Base-by-base conservation (phyloP, 257 asterid species). In the Euphrasia confusa region DNA sequence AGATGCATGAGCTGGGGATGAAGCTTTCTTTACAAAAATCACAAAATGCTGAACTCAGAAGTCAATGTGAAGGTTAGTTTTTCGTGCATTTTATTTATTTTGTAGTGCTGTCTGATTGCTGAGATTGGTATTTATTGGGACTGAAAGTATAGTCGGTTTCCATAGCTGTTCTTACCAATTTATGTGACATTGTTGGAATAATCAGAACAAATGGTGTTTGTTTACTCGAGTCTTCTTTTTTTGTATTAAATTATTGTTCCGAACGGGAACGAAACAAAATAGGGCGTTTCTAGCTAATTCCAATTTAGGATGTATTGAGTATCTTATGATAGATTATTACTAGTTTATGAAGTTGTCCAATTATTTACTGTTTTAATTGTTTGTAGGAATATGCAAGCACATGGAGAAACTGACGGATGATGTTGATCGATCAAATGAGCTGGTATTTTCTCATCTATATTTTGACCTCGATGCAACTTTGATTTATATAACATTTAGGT, bases 1-100 rank as follows among this genome's bases (percentile, higher is more conserved):
- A 92, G 99, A 87, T 92, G 44, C 97, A 86, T 69, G 97, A 89
- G 77, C 82, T 91, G 65, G 68, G 82, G 4, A 85, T 91, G 96
- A 84, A 88, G 63, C 95, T 91, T 59, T 79, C 95, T 60, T 63
- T 77, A 75, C 94, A 86, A 72, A 91, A 77, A 75, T 81, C 99
- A 69, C 97, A 89, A 63, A 84, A 92, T 72, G 67, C 77, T 4
- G 96, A 92, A 76, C 84, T 89, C 76, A 83, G 68, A 81, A 78
- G 71, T 74, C 96, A 88, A 40, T 82, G 84, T 65, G 94, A 84
- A 89, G 98, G 98, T 90, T 56, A 39, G 75, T 69, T 63, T 52
- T 47, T 50, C 40, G 35, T 5, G 2, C 53, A 6, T 2, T 44
- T 4, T 14, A 24, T 30, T 2, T 2, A 14, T 59, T 67, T 17